Percentiles rank a stretch among this genome's conserved stretches.
Evolutionary conservation across 2,329 filamentous ascomycete genomes (phyloP).

Genomic region (Arthrobotrys sinensis): DNA sequence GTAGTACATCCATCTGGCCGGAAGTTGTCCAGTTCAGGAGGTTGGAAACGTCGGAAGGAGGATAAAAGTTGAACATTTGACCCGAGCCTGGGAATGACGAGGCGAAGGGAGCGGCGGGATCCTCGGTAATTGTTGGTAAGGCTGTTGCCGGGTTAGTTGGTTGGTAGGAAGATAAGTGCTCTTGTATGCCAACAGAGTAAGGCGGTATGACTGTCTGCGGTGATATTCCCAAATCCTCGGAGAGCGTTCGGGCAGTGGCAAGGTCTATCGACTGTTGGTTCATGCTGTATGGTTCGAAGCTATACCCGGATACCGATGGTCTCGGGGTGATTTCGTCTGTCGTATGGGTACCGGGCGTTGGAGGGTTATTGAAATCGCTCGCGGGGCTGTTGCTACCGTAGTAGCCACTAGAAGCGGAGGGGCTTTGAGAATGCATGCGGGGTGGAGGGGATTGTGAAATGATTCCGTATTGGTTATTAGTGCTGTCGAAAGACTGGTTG

Average conservation of each 20-base stretch:
- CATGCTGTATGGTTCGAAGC: slow-evolving; percentile 54
- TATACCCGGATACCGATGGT: slow-evolving; percentile 46
- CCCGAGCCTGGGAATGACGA: slow-evolving; percentile 47
- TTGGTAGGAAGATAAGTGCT: slow-evolving; percentile 45
- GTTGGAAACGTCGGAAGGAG: slow-evolving; percentile 45
- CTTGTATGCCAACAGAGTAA: slow-evolving; percentile 38
- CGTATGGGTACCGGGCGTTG: slow-evolving; percentile 49
- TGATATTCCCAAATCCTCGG: slow-evolving; percentile 55
- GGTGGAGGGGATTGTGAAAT: slow-evolving; percentile 57
- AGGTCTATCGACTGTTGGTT: slow-evolving; percentile 33
- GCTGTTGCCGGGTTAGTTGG: slow-evolving; percentile 32
- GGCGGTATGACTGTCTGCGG: slow-evolving; percentile 50
- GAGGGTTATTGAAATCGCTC: slow-evolving; percentile 59
- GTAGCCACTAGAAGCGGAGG: slow-evolving; percentile 57
- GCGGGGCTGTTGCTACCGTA: slow-evolving; percentile 60
- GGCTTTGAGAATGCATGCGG: slow-evolving; percentile 58
- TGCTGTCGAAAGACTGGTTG: slow-evolving; percentile 46
- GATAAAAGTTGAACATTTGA: slow-evolving; percentile 57
- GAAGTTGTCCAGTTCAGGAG: slow-evolving; percentile 50
- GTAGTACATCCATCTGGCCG: slow-evolving; percentile 53
- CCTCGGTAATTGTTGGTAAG: slow-evolving; percentile 49
- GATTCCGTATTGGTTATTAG: slow-evolving; percentile 52
- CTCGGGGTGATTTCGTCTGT: slow-evolving; percentile 56
- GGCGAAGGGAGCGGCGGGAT: slow-evolving; percentile 19
- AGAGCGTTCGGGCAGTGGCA: slow-evolving; percentile 34